Evolutionary conservation across 2,329 filamentous ascomycete species (phyloP), one percentile per base, ranked within the genome.

Genomic region (Fonsecaea pedrosoi): DNA sequence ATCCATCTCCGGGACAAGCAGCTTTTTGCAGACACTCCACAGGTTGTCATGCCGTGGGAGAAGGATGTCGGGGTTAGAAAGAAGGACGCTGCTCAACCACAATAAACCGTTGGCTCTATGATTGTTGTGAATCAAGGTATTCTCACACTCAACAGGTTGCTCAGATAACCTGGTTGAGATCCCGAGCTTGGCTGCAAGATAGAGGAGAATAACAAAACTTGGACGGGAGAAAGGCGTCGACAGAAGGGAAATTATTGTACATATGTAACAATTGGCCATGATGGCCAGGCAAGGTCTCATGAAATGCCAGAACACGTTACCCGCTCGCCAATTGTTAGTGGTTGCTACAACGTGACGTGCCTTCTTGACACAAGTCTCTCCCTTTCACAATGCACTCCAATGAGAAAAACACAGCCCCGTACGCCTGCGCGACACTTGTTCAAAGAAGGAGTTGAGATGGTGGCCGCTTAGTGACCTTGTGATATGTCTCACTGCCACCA

Each of bases 1-100:
- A 88, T 95, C 72, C 90, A 94, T 78, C 85, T 92, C 73, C 86
- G 90, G 75, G 84, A 86, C 74, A 79, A 77, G 71, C 81, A 82
- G 74, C 75, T 81, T 62, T 82, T 78, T 70, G 78, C 81, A 53
- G 75, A 79, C 66, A 30, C 59, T 30, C 57, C 57, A 32, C 48
- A 50, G 34, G 70, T 72, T 4, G 59, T 72, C 40, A 54, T 58
- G 30, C 67, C 68, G n/a, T 67, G 70, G 54, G 72, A 73, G 62
- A 72, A 70, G 58, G 72, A 73, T 61, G 71, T 73, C 32, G 70
- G 70, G 13, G 69, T 72, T 21, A 54, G 65, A 54, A 73, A 73
- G 62, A 63, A 70, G 32, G 64, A 63, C 21, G 61, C 66, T 4
- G 60, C 40, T 18, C 56, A 68, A 45, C 54, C 61, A 10, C 56